Conservation (phyloP, 495 filamentous ascomycete genomes). For the Podospora appendiculata region DNA sequence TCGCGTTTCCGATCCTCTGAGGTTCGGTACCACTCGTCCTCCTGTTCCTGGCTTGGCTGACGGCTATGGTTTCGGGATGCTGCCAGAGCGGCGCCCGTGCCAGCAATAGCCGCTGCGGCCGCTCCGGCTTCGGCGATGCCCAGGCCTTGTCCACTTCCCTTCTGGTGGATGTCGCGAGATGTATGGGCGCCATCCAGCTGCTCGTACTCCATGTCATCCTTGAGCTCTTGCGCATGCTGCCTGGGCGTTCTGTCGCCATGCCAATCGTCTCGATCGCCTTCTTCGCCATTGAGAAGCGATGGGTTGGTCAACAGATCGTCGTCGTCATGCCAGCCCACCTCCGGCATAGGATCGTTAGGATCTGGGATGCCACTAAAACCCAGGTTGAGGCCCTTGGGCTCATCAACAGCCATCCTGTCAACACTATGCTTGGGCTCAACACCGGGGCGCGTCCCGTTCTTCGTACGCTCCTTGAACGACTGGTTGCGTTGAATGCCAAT, state of each 20-base stretch:
- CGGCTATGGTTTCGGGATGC: constrained; percentile 38
- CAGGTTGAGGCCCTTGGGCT: constrained; percentile 40
- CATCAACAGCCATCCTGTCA: constrained; percentile 40
- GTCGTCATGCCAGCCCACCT: constrained; percentile 55
- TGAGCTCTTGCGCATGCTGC: constrained; percentile 20
- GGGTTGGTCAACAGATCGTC: constrained; percentile 43
- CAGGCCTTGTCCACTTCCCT: constrained; percentile 16
- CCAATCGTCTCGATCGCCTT: constrained; percentile 27
- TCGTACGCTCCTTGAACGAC: constrained; percentile 50
- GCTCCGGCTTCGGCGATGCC: constrained; percentile 21
- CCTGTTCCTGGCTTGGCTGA: constrained; percentile 39
- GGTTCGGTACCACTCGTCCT: constrained; percentile 49
- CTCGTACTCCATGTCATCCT: constrained; percentile 25
- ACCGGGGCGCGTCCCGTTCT: constrained; percentile 39
- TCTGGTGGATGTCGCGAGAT: constrained; percentile 4
- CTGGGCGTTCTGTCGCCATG: constrained; percentile 32
- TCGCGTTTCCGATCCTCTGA: constrained; percentile 49
- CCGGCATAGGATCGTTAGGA: constrained; percentile 55
- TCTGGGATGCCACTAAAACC: constrained; percentile 57
- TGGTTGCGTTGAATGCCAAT: constrained; percentile 37
- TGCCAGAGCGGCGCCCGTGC: constrained; percentile 27
- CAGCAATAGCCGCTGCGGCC: background rate
- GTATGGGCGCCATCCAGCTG: constrained; percentile 14
- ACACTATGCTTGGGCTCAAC: constrained; percentile 73
- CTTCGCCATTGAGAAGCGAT: constrained; percentile 30